Evolutionary conservation across 2,329 filamentous ascomycete species (phyloP).

Genomic region (Cercospora nicotianae): DNA sequence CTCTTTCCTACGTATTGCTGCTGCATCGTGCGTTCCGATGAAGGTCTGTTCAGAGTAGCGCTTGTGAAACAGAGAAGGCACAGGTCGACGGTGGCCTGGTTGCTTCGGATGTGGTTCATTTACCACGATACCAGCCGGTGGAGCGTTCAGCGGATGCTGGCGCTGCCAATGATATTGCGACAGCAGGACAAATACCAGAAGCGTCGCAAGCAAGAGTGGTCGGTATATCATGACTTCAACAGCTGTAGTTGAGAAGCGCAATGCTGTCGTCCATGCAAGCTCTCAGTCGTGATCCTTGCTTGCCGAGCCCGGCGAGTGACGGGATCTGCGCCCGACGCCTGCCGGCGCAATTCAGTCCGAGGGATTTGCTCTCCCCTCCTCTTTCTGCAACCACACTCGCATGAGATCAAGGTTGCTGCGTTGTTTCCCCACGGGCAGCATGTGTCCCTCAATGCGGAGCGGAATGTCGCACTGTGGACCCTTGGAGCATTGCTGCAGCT

Average conservation of each 20-base stretch:
- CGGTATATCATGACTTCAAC: background rate
- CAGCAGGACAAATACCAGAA: background rate
- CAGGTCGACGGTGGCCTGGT: constrained; percentile 22
- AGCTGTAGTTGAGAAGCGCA: constrained; percentile 1
- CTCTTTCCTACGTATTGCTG: constrained; percentile 52
- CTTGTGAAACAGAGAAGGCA: constrained; percentile 54
- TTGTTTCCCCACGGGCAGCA: constrained; percentile 5
- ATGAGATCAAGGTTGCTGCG: background rate
- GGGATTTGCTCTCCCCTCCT: background rate
- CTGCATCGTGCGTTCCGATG: constrained; percentile 65
- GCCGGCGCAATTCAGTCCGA: background rate
- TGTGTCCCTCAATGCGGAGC: constrained; percentile 11
- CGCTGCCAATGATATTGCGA: background rate
- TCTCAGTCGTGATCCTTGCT: background rate
- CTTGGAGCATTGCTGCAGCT: background rate
- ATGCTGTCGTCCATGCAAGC: background rate
- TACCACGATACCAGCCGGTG: background rate
- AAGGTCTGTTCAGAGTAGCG: constrained; percentile 61
- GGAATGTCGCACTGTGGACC: constrained; percentile 6
- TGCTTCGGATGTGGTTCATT: constrained; percentile 24
- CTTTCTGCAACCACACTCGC: background rate
- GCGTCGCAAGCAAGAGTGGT: background rate
- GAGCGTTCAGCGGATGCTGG: background rate
- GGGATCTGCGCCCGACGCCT: background rate
- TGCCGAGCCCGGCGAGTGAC: constrained; percentile 2